Base-by-base conservation (phyloP, 495 filamentous ascomycete species). In the Xylaria cubensis region DNA sequence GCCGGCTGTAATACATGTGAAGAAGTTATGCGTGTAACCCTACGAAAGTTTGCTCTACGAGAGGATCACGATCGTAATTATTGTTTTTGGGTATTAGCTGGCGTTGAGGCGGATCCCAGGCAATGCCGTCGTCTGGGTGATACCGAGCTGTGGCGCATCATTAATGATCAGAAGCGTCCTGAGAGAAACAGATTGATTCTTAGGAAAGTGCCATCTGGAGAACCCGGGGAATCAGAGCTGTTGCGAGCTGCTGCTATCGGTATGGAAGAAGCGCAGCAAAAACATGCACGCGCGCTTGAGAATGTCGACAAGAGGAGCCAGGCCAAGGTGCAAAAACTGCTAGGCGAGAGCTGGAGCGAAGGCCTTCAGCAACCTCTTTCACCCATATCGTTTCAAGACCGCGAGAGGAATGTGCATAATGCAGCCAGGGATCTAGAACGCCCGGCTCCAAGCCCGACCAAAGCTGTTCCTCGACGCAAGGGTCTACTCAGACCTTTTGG, bases 131-230 rank as follows among this genome's bases (percentile, higher is more conserved):
- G 91, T 69, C 86, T 99, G 19, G 87, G 88, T 29, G 96, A 99
- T 75, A 87, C 86, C 39, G 97, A 99, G 77, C 84, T 98, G 19
- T 90, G 97, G 86, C 90, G 93, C 59, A 91, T 98, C 51, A 93
- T 94, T 76, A 89, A 88, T 65, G 91, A 95, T 74, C 85, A 86
- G 75, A 88, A 82, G 39, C 85, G 93, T 26, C 89, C 91, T 3
- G 97, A 99, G 77, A 89, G 97, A 69, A 94, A 93, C 71, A 90
- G 95, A 34, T 86, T 99, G 64, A 98, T 99, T 66, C 84, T 99
- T 3, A 86, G 95, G 32, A 95, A 95, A 78, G 93, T 96, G 32
- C 93, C 94, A 78, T 89, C 91, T 29, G 94, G 94, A 15, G 93
- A 97, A 75, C 95, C 95, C 9, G 92, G 94, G 51, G 86, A 89